phyloP scores from a whole-genome alignment of 345 rosid genomes.

The Brassica incana region DNA sequence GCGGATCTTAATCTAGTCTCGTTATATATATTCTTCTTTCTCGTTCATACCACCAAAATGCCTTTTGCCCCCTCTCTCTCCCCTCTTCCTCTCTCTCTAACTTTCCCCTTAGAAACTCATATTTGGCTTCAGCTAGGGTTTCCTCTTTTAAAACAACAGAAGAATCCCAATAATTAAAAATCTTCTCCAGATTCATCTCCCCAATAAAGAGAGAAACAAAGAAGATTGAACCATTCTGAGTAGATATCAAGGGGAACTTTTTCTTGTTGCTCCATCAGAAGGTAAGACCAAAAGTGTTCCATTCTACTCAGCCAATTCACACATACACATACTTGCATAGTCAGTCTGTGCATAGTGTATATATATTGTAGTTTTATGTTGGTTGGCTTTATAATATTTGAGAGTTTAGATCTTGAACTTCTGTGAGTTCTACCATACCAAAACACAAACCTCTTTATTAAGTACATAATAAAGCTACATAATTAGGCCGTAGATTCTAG shows the following conservation, averaged over 20 bases:
- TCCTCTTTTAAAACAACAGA: constrained; percentile 19
- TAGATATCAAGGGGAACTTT: background rate
- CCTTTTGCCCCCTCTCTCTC: constrained; percentile 24
- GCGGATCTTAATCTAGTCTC: background rate
- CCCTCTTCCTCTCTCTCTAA: constrained; percentile 28
- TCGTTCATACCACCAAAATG: constrained; percentile 30
- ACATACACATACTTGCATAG: background rate
- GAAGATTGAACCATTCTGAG: constrained; percentile 16
- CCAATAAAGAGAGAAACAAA: constrained; percentile 10
- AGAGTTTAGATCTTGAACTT: constrained; percentile 7
- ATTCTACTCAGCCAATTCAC: background rate
- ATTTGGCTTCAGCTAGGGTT: constrained; percentile 36
- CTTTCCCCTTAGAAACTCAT: constrained; percentile 33
- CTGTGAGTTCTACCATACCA: background rate
- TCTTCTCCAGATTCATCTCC: background rate
- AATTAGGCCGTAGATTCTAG: constrained; percentile 5
- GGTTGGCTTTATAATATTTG: constrained; percentile 3
- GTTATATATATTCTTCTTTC: constrained; percentile 22
- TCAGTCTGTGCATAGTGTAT: background rate
- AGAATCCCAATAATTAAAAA: constrained; percentile 7
- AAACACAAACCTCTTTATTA: background rate
- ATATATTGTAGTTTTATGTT: background rate
- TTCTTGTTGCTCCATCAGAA: constrained; percentile 28
- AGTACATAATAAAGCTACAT: constrained; percentile 1
- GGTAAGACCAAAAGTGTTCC: constrained; percentile 16